These are phyloP conservation scores for Penicillium waksmanii DNA, from an alignment of 495 filamentous ascomycete species.

Conservation along the genomic window DNA sequence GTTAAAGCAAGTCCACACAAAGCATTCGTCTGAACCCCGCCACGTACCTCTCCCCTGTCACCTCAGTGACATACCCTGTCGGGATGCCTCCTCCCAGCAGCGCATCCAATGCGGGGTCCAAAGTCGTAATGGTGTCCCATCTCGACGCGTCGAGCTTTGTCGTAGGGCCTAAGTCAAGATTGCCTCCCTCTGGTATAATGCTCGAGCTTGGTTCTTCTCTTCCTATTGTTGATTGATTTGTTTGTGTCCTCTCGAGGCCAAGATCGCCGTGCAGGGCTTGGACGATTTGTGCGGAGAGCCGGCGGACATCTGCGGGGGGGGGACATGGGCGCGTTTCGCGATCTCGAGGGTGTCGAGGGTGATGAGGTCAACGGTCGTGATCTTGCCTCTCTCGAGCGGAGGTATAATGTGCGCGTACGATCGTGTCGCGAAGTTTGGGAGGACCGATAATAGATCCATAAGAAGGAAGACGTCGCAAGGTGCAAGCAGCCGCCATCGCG, in stretches of 20 bases:
- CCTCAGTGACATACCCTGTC: conserved; percentile 80
- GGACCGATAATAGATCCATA: conserved; percentile 83
- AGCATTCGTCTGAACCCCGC: not conserved
- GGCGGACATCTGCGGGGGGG: conserved; percentile 73
- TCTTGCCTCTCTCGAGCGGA: conserved; percentile 70
- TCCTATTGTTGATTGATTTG: conserved; percentile 15
- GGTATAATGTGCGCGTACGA: conserved; percentile 74
- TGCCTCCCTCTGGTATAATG: conserved; percentile 20
- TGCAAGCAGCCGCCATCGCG: conserved; percentile 17
- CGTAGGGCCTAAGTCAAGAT: conserved; percentile 24
- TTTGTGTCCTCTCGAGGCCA: conserved; percentile 42
- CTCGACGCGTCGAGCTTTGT: conserved; percentile 37
- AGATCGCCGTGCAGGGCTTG: conserved; percentile 67
- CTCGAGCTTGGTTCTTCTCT: conserved; percentile 32
- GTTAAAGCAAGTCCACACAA: conserved; percentile 23
- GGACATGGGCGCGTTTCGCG: conserved; percentile 82
- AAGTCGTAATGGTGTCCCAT: conserved; percentile 75
- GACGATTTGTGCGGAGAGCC: conserved; percentile 66
- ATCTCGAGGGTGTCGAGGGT: conserved; percentile 82
- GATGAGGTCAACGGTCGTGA: conserved; percentile 84
- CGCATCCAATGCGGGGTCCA: conserved; percentile 73
- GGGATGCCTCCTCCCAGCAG: conserved; percentile 86
- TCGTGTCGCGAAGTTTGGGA: conserved; percentile 76
- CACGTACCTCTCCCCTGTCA: conserved; percentile 83
- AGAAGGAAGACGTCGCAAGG: conserved; percentile 16